A percentile compares a stretch with the other conserved stretches of the same genome.
Evolutionary conservation across 2,329 filamentous ascomycete genomes (phyloP).

Genomic region (Pezizomycotina sp.): DNA sequence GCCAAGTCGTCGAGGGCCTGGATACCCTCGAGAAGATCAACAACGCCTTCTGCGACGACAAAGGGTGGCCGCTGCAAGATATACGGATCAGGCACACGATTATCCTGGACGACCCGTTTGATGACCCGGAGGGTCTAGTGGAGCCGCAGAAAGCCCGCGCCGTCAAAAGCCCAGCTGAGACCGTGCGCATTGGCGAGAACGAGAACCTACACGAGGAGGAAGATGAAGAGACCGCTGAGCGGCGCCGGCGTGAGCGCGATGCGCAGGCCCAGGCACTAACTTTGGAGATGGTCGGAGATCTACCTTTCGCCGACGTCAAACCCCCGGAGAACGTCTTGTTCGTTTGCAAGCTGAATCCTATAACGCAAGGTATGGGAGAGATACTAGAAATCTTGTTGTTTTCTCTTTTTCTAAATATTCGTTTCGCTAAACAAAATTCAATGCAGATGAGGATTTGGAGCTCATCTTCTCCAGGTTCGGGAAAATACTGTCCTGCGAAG

Average conservation of each 20-base stretch:
- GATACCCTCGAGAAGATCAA: constrained; percentile 91
- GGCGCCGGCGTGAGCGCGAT: constrained; percentile 67
- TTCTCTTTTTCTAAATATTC: not conserved
- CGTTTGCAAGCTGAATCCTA: constrained; percentile 94
- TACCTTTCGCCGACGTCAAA: constrained; percentile 93
- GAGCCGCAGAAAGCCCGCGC: too few relatives aligned
- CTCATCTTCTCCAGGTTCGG: constrained; percentile 95
- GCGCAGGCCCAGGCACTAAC: constrained; percentile 87
- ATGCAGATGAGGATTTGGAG: constrained; percentile 70
- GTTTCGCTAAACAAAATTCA: not conserved
- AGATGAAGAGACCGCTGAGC: constrained; percentile 67
- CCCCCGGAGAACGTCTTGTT: constrained; percentile 95
- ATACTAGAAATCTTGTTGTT: too few relatives aligned
- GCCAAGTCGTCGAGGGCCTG: constrained; percentile 88
- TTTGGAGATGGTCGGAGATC: constrained; percentile 90
- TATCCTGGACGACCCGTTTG: constrained; percentile 78
- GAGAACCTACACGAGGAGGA: constrained; percentile 62
- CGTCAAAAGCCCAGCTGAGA: constrained; percentile 68
- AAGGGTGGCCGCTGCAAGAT: constrained; percentile 75
- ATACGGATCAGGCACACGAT: constrained; percentile 89
- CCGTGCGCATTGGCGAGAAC: constrained; percentile 80
- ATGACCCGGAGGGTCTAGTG: constrained; percentile 59
- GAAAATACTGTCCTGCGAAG: constrained; percentile 85
- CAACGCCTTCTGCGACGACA: constrained; percentile 68
- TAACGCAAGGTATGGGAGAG: constrained; percentile 57